Base-by-base conservation (phyloP, 768 basidiomycete genomes). In the Lactarius quietus region DNA sequence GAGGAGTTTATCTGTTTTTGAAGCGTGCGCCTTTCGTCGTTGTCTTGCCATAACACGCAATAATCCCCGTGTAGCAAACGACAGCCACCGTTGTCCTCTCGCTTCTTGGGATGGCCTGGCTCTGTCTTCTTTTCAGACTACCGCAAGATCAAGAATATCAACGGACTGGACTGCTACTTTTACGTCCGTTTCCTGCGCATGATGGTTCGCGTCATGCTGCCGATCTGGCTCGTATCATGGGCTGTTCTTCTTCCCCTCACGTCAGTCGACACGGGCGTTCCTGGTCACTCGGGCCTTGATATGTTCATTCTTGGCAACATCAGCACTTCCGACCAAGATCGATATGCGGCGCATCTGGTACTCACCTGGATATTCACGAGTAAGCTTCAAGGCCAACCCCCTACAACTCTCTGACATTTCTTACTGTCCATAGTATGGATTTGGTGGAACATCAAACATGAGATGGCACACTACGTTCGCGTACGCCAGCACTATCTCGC, bases 181-280 rank as follows among this genome's bases (percentile, higher is more conserved):
- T 99, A 91, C 70, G 88, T 97, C 53, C 89, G 93, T 60, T 98
- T 92, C 75, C 80, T 92, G 33, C 85, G 88, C 57, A 87, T 98
- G 81, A 90, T 97, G 85, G 74, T 86, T 57, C 84, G 87, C 69
- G 78, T 95, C 29, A 82, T 98, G 73, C 70, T 95, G 7, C 95
- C 97, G 28, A 92, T 97, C 72, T 99, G 93, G 95, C 67, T 93
- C 57, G 33, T 98, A 39, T 91, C 93, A 2, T 98, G 96, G 95
- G 73, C 78, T 57, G 80, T 97, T 63, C 84, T 98, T 36, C 77
- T 98, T 1, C 96, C 96, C 26, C 75, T 90, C 70, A 84, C 87
- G 6, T 76, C 83, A 29, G 84, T 84, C 58, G 78, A 80, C 60
- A 88, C 86, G 0, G 66, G 71, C 1, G 78, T 79, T 2, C 64